Evolutionary conservation across 768 basidiomycete species (phyloP).

Genomic region (Collybiopsis luxurians): DNA sequence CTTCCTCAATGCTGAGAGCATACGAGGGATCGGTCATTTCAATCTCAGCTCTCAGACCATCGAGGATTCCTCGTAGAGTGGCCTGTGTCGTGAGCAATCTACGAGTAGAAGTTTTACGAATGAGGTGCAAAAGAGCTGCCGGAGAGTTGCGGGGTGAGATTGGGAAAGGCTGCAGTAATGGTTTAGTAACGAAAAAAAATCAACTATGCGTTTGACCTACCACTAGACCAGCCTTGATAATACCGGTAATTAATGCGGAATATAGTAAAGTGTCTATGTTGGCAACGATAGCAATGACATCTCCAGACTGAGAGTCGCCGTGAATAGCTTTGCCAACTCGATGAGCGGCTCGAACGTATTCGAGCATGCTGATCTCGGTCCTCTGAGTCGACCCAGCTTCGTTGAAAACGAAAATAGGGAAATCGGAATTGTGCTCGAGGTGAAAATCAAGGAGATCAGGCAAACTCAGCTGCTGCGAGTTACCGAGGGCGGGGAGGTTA

Average conservation of each 20-base stretch:
- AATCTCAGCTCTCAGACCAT: slow-evolving; percentile 15
- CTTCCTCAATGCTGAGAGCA: slow-evolving; percentile 11
- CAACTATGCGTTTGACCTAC: slow-evolving; percentile 21
- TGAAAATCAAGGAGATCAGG: slow-evolving; percentile 33
- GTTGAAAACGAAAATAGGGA: slow-evolving; percentile 28
- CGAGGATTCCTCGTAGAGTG: slow-evolving; percentile 20
- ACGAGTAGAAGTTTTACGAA: slow-evolving; percentile 27
- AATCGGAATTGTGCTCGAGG: slow-evolving; percentile 28
- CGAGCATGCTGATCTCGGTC: slow-evolving; percentile 19
- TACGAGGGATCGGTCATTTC: slow-evolving; percentile 6
- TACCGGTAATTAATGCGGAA: slow-evolving; percentile 22
- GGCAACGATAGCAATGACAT: slow-evolving; percentile 30
- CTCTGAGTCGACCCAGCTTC: slow-evolving; percentile 15
- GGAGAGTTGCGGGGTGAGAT: slow-evolving; percentile 36
- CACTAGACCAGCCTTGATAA: slow-evolving; percentile 24
- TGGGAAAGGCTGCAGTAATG: slow-evolving; percentile 27
- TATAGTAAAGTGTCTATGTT: slow-evolving; percentile 26
- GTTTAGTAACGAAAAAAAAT: neutral
- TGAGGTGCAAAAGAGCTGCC: slow-evolving; percentile 28
- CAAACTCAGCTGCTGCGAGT: slow-evolving; percentile 17
- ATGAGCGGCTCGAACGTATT: slow-evolving; percentile 26
- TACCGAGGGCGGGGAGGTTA: neutral
- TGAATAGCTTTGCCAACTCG: slow-evolving; percentile 22
- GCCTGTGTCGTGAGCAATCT: slow-evolving; percentile 27
- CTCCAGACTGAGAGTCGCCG: slow-evolving; percentile 15